Evolutionary conservation across 371 early-diverging fungal genomes (phyloP).

Genomic region (Choanephora cucurbitarum): DNA sequence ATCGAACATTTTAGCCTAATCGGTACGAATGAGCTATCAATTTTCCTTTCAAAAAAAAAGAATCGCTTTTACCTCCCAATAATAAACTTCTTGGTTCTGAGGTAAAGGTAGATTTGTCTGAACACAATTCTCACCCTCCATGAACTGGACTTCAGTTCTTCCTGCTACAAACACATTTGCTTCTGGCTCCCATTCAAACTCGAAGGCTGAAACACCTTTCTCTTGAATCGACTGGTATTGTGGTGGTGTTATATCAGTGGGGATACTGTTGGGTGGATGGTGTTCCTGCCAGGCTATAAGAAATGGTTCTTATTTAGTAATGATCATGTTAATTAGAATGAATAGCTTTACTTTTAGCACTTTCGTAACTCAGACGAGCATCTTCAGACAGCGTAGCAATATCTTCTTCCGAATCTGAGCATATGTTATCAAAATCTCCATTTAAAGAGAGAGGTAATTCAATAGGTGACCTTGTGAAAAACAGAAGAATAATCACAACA

Average conservation of each 20-base stretch:
- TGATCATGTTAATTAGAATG: not conserved
- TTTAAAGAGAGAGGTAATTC: constrained; percentile 32
- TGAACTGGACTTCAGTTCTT: constrained; percentile 77
- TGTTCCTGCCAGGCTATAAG: constrained; percentile 21
- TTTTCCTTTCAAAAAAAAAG: too few species aligned
- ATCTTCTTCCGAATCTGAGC: constrained; percentile 39
- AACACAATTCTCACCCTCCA: constrained; percentile 73
- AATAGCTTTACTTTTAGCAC: constrained; percentile 23
- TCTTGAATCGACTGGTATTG: constrained; percentile 73
- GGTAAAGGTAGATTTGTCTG: constrained; percentile 84
- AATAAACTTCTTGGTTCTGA: constrained; percentile 72
- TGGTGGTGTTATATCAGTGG: constrained; percentile 65
- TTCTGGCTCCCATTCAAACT: constrained; percentile 73
- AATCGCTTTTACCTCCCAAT: constrained; percentile 56
- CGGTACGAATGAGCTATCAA: too few species aligned
- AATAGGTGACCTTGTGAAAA: constrained; percentile 42
- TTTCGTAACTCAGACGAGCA: constrained; percentile 48
- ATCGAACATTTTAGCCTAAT: constrained; percentile 70
- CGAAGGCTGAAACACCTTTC: constrained; percentile 85
- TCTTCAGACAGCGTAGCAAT: constrained; percentile 44
- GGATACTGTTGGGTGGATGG: constrained; percentile 62
- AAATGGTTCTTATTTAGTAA: constrained; percentile 1
- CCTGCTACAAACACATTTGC: constrained; percentile 70
- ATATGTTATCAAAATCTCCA: constrained; percentile 38
- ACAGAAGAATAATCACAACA: constrained; percentile 34